Base-by-base conservation (phyloP, 768 basidiomycete species). In the Lactarius akahatsu region DNA sequence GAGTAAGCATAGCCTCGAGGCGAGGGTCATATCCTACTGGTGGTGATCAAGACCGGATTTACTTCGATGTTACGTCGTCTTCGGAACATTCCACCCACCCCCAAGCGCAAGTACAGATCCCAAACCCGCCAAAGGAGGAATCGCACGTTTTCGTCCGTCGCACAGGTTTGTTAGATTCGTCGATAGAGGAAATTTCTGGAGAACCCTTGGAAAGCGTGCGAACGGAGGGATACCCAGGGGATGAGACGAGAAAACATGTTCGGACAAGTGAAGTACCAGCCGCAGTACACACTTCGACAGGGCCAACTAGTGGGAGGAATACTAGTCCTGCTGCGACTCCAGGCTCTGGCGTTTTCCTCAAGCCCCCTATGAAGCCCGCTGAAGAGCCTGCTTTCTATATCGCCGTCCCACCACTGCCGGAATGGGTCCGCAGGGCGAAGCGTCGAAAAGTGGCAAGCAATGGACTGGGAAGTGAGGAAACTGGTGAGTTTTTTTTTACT, bases 361-460 rank as follows among this genome's bases (percentile, higher is more conserved):
- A 67, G 23, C 4, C 28, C 8, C 30, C 57, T 13, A n/a, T 30
- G 50, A 56, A 54, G 59, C 3, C 41, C 13, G 41, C 26, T 28
- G 13, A 34, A 60, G 56, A 40, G 36, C 66, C 45, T 38, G 26
- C 50, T 28, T 66, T 67, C 40, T 67, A 67, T 59, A 15, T 67
- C 10, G 40, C 54, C 13, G 58, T 67, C 26, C 66, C 66, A 13
- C 62, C 52, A 20, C 58, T 32, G 1, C 57, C 66, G 4, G 66
- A 67, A 59, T 67, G 62, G 62, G 62, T 67, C 26, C 66, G 63
- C 18, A 59, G 28, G 34, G 62, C 62, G 52, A 67, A 63, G 36
- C 58, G 43, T 47, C 32, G 41, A 60, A 62, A 67, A 63, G 62
- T 32, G 11, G 52, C 55, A 63, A 63, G 36, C 28, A 67, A 47